Evolutionary conservation across 805 yeast species (phyloP).

Genomic region (Kodamaea kakaduensis): DNA sequence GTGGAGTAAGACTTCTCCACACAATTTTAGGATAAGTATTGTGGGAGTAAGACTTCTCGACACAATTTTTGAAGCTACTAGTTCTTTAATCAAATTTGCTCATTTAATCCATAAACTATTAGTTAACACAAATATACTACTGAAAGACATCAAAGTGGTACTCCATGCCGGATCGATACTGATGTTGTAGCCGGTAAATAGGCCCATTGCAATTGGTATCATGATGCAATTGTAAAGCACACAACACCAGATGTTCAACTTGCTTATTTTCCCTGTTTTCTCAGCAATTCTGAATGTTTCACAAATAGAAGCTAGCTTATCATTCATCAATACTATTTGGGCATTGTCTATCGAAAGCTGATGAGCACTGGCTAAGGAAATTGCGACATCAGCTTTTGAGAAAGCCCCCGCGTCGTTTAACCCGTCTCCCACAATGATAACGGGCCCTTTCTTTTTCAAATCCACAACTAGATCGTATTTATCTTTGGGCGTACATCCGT

Average conservation of each 20-base stretch:
- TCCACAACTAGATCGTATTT: neutral
- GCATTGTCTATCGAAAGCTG: conserved; percentile 10
- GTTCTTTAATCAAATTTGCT: too few relatives aligned
- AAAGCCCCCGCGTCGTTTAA: conserved; percentile 11
- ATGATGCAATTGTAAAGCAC: conserved; percentile 8
- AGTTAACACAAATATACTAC: conserved; percentile 8
- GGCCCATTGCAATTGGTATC: conserved; percentile 11
- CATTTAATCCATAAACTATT: conserved; percentile 7
- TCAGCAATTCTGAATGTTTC: conserved; percentile 7
- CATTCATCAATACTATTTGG: conserved; percentile 9
- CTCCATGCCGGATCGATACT: conserved; percentile 8
- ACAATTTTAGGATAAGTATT: too few relatives aligned
- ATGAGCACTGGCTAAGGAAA: conserved; percentile 9
- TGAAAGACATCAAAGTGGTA: conserved; percentile 9
- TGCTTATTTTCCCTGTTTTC: neutral
- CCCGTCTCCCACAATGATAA: conserved; percentile 10
- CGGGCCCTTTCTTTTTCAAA: conserved; percentile 3
- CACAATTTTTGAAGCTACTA: too few relatives aligned
- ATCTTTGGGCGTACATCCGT: neutral
- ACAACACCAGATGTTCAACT: conserved; percentile 9
- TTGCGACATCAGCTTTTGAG: conserved; percentile 7
- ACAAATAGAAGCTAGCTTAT: conserved; percentile 3
- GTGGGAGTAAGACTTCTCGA: too few relatives aligned
- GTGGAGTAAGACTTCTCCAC: too few relatives aligned
- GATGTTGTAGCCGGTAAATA: conserved; percentile 3